Evolutionary conservation across 495 filamentous ascomycete genomes (phyloP), one percentile per base, ranked within the genome.

Genomic region (Penicillium turbatum): DNA sequence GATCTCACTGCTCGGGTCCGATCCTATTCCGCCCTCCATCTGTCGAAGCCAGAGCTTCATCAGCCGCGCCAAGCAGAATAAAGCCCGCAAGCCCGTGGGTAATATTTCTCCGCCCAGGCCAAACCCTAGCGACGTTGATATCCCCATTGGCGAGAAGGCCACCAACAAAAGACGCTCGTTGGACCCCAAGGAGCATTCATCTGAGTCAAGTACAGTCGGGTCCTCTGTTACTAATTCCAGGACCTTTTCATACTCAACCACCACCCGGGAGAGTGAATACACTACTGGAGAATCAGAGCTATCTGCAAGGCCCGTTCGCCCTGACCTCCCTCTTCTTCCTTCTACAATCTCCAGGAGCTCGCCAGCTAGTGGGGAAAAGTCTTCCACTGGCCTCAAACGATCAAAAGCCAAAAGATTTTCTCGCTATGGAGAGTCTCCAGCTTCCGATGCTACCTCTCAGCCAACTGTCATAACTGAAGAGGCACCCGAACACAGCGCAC

Each of bases 1-100:
- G 95, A 72, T 96, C 27, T 76, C 86, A 31, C 86, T 96, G 73
- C 68, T 99, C 21, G 89, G 91, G 9, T 74, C 79, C 46, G 74
- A 78, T 21, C 93, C 93, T 27, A 69, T 88, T 36, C 92, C 93
- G 27, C 92, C 91, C 9, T 63, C 76, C 10, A 69, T 81, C 19
- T 72, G 55, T 36, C 65, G 76, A 60, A 72, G 69, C 41, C 75
- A 74, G 59, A 81, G 78, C 58, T 80, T 81, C 53, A 73, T 79
- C 54, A 72, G 72, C 29, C 69, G 72, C 30, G 67, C 70, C 41
- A 75, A 69, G 51, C 69, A 73, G 41, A 63, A 67, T 59, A 70
- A 53, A 57, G 65, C 56, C 56, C 66, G 58, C 50, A 71, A 49
- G 52, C 65, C 63, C 11, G 53, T 63, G 24, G 62, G 69, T 12